Conservation (phyloP, 1,284 basidiomycete species). For the Cystobasidiaceae sp. region DNA sequence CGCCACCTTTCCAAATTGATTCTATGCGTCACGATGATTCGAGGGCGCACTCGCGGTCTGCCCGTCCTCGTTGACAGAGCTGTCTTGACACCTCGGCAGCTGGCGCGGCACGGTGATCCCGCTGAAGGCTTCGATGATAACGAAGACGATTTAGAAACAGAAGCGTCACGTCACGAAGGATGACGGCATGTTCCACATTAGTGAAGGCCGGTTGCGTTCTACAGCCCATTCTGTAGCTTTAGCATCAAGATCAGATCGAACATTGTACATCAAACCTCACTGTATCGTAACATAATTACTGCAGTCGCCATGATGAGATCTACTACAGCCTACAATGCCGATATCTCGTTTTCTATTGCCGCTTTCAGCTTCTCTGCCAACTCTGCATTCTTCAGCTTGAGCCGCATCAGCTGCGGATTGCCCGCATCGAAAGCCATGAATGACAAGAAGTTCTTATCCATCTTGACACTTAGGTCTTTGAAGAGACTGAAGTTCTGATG, state of each 20-base stretch:
- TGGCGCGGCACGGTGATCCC: constrained; percentile 13
- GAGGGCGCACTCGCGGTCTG: constrained; percentile 81
- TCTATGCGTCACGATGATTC: constrained; percentile 75
- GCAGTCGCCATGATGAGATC: background rate
- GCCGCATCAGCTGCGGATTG: constrained; percentile 32
- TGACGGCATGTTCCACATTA: background rate
- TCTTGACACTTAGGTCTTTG: constrained; percentile 11
- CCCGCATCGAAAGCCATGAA: constrained; percentile 35
- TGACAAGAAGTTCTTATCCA: constrained; percentile 35
- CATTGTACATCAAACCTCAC: too few relatives aligned
- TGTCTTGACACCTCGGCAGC: constrained; percentile 21
- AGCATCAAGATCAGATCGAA: too few relatives aligned
- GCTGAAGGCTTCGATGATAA: background rate
- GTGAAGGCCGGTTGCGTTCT: too few relatives aligned
- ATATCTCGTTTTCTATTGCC: constrained; percentile 27
- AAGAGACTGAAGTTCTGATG: constrained; percentile 38
- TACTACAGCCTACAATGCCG: background rate
- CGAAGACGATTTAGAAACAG: background rate
- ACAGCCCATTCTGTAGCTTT: too few relatives aligned
- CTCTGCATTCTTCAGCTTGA: constrained; percentile 35
- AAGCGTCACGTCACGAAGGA: background rate
- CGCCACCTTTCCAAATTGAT: constrained; percentile 78
- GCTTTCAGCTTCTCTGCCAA: constrained; percentile 21
- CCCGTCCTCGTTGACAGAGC: constrained; percentile 38
- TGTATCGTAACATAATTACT: background rate